phyloP scores from a whole-genome alignment of 2,329 filamentous ascomycete species.

The Rhynchosporium graminicola region DNA sequence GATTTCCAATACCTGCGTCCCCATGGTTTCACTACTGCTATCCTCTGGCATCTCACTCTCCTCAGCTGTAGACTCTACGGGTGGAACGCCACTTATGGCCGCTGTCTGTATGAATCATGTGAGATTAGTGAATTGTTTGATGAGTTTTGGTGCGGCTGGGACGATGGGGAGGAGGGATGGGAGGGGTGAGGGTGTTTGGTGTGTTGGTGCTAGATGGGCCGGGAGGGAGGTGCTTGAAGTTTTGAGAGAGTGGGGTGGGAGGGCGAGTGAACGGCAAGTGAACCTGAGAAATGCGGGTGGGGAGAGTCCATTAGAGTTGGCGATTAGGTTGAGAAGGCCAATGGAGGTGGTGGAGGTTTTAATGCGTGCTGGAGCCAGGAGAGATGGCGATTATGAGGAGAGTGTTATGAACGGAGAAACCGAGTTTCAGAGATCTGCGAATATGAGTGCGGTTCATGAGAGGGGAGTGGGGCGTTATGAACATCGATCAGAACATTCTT shows the following conservation, averaged over 20 bases:
- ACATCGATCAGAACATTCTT: neutral
- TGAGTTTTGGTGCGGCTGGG: neutral
- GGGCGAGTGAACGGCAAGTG: neutral
- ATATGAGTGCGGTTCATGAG: neutral
- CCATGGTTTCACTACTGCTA: neutral
- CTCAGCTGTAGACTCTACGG: neutral
- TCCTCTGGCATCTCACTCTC: neutral
- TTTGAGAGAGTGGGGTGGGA: neutral
- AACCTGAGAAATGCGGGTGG: neutral
- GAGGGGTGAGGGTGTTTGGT: neutral
- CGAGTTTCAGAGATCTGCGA: neutral
- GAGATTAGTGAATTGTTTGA: conserved; percentile 1
- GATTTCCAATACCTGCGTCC: neutral
- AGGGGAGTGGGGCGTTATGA: neutral
- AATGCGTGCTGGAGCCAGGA: neutral
- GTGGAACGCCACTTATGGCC: conserved; percentile 6
- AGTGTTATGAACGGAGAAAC: neutral
- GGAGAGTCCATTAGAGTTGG: neutral
- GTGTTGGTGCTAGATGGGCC: conserved; percentile 4
- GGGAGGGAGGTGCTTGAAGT: neutral
- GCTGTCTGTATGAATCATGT: conserved; percentile 4
- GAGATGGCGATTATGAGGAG: neutral
- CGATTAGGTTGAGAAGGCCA: neutral
- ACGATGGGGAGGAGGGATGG: neutral
- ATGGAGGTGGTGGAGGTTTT: neutral